These are phyloP conservation scores for Saccharomycopsis sp. DNA, from an alignment of 805 yeast genomes.

Conservation along the genomic window DNA sequence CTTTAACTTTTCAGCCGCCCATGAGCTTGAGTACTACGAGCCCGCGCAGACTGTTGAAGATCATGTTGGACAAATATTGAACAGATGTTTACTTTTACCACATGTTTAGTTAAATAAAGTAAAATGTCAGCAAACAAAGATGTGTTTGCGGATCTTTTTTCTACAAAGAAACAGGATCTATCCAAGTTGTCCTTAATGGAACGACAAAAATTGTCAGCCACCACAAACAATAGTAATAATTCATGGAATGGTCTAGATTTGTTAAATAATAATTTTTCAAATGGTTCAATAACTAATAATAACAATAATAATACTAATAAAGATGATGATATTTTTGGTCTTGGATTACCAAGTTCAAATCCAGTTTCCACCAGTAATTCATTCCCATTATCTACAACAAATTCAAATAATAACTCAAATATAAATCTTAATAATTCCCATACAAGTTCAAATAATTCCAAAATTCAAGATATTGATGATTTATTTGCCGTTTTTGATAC, in stretches of 20 bases:
- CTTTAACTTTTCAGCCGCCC: no score
- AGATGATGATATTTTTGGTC: conserved; percentile 5
- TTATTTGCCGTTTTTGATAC: conserved; percentile 26
- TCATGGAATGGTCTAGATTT: conserved; percentile 16
- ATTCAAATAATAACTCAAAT: background rate
- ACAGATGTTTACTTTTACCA: no score
- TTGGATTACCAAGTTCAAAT: background rate
- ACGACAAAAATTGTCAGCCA: conserved; percentile 14
- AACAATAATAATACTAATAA: background rate
- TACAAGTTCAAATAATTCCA: no score
- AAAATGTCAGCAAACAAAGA: conserved; percentile 8
- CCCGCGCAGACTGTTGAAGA: no score
- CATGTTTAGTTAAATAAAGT: no score
- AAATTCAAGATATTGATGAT: conserved; percentile 22
- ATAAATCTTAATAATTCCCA: no score
- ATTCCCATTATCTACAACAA: background rate
- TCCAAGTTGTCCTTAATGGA: conserved; percentile 13
- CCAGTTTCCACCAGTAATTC: no score
- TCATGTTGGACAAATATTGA: no score
- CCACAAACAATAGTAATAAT: no score
- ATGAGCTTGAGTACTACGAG: no score
- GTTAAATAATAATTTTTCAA: background rate
- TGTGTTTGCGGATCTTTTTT: conserved; percentile 18
- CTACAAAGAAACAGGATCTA: conserved; percentile 13
- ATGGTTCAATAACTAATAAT: background rate